Base-by-base conservation (phyloP, 2,329 filamentous ascomycete genomes). In the Claviceps pusilla region DNA sequence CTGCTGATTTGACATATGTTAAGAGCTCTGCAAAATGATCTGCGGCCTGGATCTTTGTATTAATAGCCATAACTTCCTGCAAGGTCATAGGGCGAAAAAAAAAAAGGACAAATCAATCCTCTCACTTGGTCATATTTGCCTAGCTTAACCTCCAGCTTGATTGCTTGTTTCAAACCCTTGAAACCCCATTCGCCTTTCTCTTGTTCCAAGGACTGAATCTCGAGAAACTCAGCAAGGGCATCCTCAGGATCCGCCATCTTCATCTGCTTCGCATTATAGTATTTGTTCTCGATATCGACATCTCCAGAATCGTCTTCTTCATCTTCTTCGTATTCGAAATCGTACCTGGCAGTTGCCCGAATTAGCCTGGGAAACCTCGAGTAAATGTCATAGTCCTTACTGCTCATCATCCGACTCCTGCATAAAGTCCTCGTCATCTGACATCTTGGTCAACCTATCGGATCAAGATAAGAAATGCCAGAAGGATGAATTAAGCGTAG, bases 161-260 rank as follows among this genome's bases (percentile, higher is more conserved):
- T 96, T 1, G 93, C 93, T 69, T 98, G 93, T 72, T 98, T 98
- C 60, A 97, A 69, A 4, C 89, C 91, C 70, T 97, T 98, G 77
- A 98, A 98, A 0, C 93, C 93, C 93, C 91, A 97, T 69, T 98
- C 91, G 57, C 89, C 89, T 73, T 97, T 98, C 68, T 95, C 89
- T 53, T 83, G 72, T 69, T 98, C 91, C 48, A 96, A 69, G 14
- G 79, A 76, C 5, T 89, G 89, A 58, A 98, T 85, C 37, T 82
- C 86, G n/a, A 97, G 73, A 64, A 98, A 98, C 68, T 97, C 91
- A 41, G 84, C 82, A 54, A 98, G 86, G 2, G 93, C 93, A 61
- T 89, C 89, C 64, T 93, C 82, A 0, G 91, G 89, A 55, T 90
- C 89, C 58, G 84, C 84, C 47, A 77, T 76, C 75, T 97, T 98